Base-by-base conservation (phyloP, 768 basidiomycete species). In the Cytidiella melzeri region DNA sequence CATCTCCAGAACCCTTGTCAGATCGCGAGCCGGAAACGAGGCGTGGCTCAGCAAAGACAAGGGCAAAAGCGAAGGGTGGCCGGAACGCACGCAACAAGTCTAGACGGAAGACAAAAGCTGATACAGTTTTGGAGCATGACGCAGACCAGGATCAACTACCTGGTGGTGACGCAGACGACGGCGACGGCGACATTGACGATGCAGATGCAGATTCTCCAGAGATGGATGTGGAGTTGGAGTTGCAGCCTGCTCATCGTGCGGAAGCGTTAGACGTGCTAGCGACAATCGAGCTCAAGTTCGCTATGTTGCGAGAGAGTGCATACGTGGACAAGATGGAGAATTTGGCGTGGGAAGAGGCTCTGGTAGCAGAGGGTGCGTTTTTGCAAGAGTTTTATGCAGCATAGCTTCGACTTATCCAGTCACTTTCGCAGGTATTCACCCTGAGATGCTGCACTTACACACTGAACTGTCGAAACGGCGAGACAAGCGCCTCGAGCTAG, bases 261-360 rank as follows among this genome's bases (percentile, higher is more conserved):
- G 92, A 95, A 59, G 92, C 92, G 0, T 75, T 98, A 50, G 92
- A 93, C 51, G 84, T 86, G 0, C 71, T 97, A 5, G 86, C 94
- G 3, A 77, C 74, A 40, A 94, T 99, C 57, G 95, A 99, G 62
- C 80, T 97, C 67, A 91, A 89, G 60, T 96, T 93, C 65, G 93
- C 94, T 0, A 68, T 87, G 26, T 66, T 97, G 48, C 70, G 95
- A 41, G 93, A 97, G 63, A 74, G 81, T 43, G 73, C 97, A 13
- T 97, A 94, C 64, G 74, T 97, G 18, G 95, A 98, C 69, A 88
- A 93, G 64, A 92, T 97, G 91, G 88, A 92, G 36, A 81, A 80
- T 3, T 70, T 95, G 6, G 85, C 88, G 27, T 86, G 84, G 80
- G 95, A 98, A 65, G 92, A 97, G 61, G 69, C 77, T 12, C 71